Base-by-base conservation (phyloP, 306 rosid species). In the Rosa persica region DNA sequence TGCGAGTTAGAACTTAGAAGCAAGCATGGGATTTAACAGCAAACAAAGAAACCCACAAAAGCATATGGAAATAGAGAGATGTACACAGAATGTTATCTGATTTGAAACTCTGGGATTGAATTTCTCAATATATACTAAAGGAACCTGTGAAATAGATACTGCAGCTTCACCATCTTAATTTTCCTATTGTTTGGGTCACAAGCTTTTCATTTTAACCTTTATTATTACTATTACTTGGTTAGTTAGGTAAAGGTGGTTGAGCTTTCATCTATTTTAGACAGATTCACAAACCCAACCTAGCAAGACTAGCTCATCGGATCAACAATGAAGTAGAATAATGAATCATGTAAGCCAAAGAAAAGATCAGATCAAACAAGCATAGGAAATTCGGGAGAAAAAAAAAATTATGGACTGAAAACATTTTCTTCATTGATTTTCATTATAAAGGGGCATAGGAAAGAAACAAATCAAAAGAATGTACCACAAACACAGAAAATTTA, bases 161-260 rank as follows among this genome's bases (percentile, higher is more conserved):
- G 17, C 38, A 61, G 34, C 67, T 61, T 61, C 5, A 61, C 40
- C 39, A 27, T 61, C 19, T 5, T 25, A 12, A 2, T 46, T 72
- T 34, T 34, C 75, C 27, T 3, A 16, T 49, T 72, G 48, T 48
- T 72, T 72, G 75, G 61, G 55, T 74, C 78, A 58, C 55, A 74
- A 42, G 57, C 78, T 74, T 58, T 74, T 25, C 49, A 47, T 75
- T 61, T 72, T 11, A 6, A 20, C 64, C 4, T 51, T 34, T 36
- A 30, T 20, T 19, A 49, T 10, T 20, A 23, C 44, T 72, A 49
- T 49, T 17, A 17, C 58, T 52, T 52, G 58, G 58, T 17, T 17
- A 52, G 22, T 2, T 19, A 19, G 57, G n/a, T 51, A 17, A 51
- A 47, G 22, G 22, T 17, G 0, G 22, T 16, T 51, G 57, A 51